Base-by-base conservation (phyloP, 768 basidiomycete species). In the Tricholoma bakamatsutake region DNA sequence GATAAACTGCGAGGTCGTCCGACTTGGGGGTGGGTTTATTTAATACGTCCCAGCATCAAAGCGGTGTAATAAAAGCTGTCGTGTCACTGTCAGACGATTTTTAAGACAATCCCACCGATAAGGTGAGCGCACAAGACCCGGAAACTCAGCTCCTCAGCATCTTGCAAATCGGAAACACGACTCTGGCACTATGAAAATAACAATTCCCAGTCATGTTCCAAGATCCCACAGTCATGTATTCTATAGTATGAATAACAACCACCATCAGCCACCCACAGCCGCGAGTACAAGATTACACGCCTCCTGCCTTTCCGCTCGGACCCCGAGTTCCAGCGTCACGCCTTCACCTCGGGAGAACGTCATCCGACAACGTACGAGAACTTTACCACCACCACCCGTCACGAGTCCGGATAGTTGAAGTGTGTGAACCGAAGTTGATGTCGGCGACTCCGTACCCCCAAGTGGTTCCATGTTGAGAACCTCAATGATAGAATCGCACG, bases 401-500 rank as follows among this genome's bases (percentile, higher is more conserved):
- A 97, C 88, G 59, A 98, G 66, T 43, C 97, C 97, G 13, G 94
- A 92, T 42, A 99, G 70, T 66, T 96, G 95, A 53, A 99, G 80
- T 28, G 95, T 96, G 72, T 99, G 97, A 49, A 98, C 89, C 3
- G 93, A 87, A 8, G 85, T 77, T 27, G 90, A 90, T 17, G 84
- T 75, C 0, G 96, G 93, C 7, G 72, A 69, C 69, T 98, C 92
- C 4, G 89, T 87, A 11, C 97, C 97, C 59, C 96, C 96, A 15
- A 99, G 76, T 5, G 97, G 82, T 66, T 98, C 93, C 96, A 99
- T 98, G 68, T 92, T 89, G 59, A 98, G 85, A 30, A 98, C 89
- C 66, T 97, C 95, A 63, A 95, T 83, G 63, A 98, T 88, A 27
- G 96, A 97, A 66, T 94, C 90, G 71, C 95, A 97, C 10, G 96